These are phyloP conservation scores for Colletotrichum tropicicola DNA, from an alignment of 2,329 filamentous ascomycete genomes.

Conservation along the genomic window DNA sequence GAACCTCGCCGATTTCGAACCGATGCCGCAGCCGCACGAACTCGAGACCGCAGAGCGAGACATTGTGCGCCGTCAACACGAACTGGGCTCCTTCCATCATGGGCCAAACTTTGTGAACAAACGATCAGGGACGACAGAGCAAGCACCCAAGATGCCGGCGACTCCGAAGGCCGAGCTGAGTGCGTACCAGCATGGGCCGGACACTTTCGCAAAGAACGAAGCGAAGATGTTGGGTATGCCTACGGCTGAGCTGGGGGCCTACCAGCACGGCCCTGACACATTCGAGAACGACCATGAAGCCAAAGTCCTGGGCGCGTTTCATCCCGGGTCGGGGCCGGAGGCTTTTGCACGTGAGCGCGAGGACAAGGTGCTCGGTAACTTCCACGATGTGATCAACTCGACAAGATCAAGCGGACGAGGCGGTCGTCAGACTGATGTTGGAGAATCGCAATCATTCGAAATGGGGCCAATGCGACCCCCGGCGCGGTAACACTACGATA, in stretches of 20 bases:
- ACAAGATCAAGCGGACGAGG: not conserved
- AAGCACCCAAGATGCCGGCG: not conserved
- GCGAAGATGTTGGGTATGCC: constrained; percentile 23
- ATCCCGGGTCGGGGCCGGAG: constrained; percentile 14
- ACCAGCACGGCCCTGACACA: constrained; percentile 25
- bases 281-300: constrained; percentile 24
- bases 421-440: not conserved
- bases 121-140: not conserved
- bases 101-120: constrained; percentile 5
- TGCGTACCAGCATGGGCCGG: constrained; percentile 24
- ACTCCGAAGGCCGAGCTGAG: constrained; percentile 18
- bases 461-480: constrained; percentile 16
- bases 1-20: constrained; percentile 16
- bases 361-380: constrained; percentile 24
- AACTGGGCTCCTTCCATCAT: constrained; percentile 25
- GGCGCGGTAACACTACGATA: not conserved
- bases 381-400: constrained; percentile 18
- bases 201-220: constrained; percentile 18
- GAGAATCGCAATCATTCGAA: constrained; percentile 11
- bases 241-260: constrained; percentile 20
- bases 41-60: constrained; percentile 23
- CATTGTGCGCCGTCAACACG: constrained; percentile 21
- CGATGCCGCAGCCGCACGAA: constrained; percentile 23
- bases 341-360: constrained; percentile 16
- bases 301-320: constrained; percentile 20